Percentiles rank a stretch among this genome's conserved stretches.
Evolutionary conservation across 2,329 filamentous ascomycete species (phyloP).

Genomic region (Calonectria ilicicola): DNA sequence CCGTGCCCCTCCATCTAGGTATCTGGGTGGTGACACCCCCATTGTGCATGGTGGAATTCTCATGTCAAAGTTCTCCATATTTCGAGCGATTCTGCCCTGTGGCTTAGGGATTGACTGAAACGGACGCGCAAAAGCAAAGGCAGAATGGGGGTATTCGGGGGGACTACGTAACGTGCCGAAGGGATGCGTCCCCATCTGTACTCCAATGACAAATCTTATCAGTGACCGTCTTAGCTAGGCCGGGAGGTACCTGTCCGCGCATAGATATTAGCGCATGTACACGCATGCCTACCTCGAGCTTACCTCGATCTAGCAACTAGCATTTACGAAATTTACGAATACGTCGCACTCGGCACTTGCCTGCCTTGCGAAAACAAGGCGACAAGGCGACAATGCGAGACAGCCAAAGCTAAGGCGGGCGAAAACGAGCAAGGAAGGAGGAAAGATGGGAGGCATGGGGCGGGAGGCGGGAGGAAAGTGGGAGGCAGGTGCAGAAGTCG

Average conservation of each 20-base stretch:
- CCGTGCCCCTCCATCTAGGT: slow-evolving; percentile 40
- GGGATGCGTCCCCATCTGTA: not conserved
- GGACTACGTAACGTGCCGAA: slow-evolving; percentile 19
- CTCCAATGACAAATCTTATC: slow-evolving; percentile 11
- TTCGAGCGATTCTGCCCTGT: not conserved
- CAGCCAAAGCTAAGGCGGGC: not conserved
- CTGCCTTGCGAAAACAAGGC: not conserved
- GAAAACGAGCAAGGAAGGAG: not conserved
- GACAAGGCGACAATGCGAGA: not conserved
- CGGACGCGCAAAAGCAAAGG: not conserved
- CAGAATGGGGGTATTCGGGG: slow-evolving; percentile 17
- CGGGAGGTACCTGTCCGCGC: not conserved
- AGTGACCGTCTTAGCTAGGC: not conserved
- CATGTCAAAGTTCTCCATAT: slow-evolving; percentile 9
- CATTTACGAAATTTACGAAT: slow-evolving; percentile 9
- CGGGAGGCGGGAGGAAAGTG: not conserved
- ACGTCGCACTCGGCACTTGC: slow-evolving; percentile 7
- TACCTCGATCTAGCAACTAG: too few relatives aligned
- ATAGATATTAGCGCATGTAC: not conserved
- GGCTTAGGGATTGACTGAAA: not conserved
- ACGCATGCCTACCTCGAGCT: not conserved
- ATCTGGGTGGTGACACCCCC: slow-evolving; percentile 13
- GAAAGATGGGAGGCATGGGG: not conserved
- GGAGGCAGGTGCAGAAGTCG: not conserved
- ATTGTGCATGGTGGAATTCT: slow-evolving; percentile 3